Evolutionary conservation across 1,284 basidiomycete species (phyloP).

Genomic region (Peniophora sp.): DNA sequence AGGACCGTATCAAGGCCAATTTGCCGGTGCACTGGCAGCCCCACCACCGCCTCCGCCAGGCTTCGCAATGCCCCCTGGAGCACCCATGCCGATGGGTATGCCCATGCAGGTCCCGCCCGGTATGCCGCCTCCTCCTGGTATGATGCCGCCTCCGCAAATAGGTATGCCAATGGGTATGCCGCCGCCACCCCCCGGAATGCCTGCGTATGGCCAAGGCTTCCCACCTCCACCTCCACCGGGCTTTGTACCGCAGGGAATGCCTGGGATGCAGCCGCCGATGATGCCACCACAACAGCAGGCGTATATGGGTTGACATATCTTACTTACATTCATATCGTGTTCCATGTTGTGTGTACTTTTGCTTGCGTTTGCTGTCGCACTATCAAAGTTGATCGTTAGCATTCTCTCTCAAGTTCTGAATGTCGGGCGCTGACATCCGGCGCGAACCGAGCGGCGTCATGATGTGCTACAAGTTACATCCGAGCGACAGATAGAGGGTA

Average conservation of each 20-base stretch:
- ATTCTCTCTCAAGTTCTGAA: no score
- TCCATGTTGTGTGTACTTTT: no score
- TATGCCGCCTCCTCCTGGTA: slow-evolving; percentile 37
- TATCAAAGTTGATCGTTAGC: no score
- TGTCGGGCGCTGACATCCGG: no score
- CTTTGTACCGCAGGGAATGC: slow-evolving; percentile 35
- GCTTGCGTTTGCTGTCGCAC: no score
- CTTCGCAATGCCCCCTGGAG: slow-evolving; percentile 37
- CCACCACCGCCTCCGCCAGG: slow-evolving; percentile 59
- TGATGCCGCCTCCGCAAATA: slow-evolving; percentile 23
- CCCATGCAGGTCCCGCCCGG: slow-evolving; percentile 12
- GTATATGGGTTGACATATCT: slow-evolving; percentile 6
- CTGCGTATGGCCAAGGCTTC: slow-evolving; percentile 38
- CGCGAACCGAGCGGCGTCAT: no score
- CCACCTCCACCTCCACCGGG: slow-evolving; percentile 56
- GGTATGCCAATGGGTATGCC: slow-evolving; percentile 18
- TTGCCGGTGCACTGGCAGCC: slow-evolving; percentile 73
- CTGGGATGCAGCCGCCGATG: slow-evolving; percentile 23
- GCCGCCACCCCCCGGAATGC: slow-evolving; percentile 37
- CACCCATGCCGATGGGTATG: slow-evolving; percentile 39
- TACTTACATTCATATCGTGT: not conserved
- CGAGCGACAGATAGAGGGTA: no score
- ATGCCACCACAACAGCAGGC: slow-evolving; percentile 17
- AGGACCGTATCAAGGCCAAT: slow-evolving; percentile 80
- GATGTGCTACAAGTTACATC: no score